A percentile compares a stretch with the other conserved stretches of the same genome.
phyloP scores from a whole-genome alignment of 2,329 filamentous ascomycete genomes.

The Aspergillus persii region DNA sequence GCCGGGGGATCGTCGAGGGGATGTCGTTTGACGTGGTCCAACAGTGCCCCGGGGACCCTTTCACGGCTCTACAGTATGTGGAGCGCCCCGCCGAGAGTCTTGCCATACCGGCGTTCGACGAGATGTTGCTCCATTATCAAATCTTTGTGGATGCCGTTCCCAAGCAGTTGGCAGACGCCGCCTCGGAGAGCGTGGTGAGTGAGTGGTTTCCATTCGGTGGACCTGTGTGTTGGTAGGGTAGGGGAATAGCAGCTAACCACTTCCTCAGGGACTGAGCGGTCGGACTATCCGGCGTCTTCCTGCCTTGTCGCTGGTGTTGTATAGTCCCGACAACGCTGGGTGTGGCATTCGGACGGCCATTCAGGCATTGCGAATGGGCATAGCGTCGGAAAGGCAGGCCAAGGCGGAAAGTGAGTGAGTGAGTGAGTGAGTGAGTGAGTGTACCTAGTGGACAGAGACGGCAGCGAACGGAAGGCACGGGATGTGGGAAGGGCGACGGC shows the following conservation, averaged over 20 bases:
- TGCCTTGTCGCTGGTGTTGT: slow-evolving; percentile 41
- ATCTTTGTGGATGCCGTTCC: slow-evolving; percentile 27
- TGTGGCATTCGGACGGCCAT: slow-evolving; percentile 40
- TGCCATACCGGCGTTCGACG: slow-evolving; percentile 25
- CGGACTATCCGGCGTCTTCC: slow-evolving; percentile 43
- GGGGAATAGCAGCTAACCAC: background rate
- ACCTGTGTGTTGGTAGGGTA: background rate
- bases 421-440: background rate
- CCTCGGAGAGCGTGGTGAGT: slow-evolving; percentile 28
- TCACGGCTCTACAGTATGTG: slow-evolving; percentile 30
- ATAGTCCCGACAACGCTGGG: slow-evolving; percentile 30
- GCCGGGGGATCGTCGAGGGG: slow-evolving; percentile 35
- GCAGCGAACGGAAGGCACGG: slow-evolving; percentile 1
- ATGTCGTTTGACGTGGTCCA: slow-evolving; percentile 26
- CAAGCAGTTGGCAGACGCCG: slow-evolving; percentile 28
- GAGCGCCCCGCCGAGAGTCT: slow-evolving; percentile 19
- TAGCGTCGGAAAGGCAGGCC: slow-evolving; percentile 32
- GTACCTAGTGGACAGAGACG: background rate
- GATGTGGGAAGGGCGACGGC: background rate
- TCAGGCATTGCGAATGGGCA: slow-evolving; percentile 34
- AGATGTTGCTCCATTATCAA: slow-evolving; percentile 30
- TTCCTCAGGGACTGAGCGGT: slow-evolving; percentile 38
- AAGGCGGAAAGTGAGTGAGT: slow-evolving; percentile 11
- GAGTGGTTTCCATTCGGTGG: background rate
- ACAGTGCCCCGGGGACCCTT: slow-evolving; percentile 21